A percentile compares a stretch with the other conserved stretches of the same genome.
Evolutionary conservation across 2,329 filamentous ascomycete genomes (phyloP).

Genomic region (Aureobasidium sp.): DNA sequence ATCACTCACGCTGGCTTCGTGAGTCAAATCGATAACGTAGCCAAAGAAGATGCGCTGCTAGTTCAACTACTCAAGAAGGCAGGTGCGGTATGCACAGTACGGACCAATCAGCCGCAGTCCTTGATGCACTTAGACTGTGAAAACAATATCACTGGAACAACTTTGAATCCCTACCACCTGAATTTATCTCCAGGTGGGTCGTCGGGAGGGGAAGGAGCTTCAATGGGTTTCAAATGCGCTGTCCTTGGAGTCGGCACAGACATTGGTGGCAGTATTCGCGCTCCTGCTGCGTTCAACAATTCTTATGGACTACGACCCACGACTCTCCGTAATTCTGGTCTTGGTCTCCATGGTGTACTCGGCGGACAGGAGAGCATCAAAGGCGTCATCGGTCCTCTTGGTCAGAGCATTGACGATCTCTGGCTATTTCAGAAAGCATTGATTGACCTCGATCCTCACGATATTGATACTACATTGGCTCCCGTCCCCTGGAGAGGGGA

Average conservation of each 20-base stretch:
- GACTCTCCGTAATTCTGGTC: constrained; percentile 35
- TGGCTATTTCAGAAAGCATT: constrained; percentile 48
- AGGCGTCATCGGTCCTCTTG: constrained; percentile 47
- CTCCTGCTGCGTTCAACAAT: constrained; percentile 43
- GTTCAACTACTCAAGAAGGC: constrained; percentile 43
- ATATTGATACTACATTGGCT: constrained; percentile 48
- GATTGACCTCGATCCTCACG: constrained; percentile 49
- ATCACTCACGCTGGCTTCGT: constrained; percentile 26
- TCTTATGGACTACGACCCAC: constrained; percentile 40
- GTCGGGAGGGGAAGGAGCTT: constrained; percentile 51
- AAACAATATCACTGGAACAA: constrained; percentile 46
- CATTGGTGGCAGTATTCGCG: constrained; percentile 45
- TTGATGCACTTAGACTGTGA: constrained; percentile 49
- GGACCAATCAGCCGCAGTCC: constrained; percentile 49
- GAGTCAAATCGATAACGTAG: constrained; percentile 47
- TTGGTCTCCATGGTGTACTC: constrained; percentile 38
- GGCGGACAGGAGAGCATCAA: constrained; percentile 41
- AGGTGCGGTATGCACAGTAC: constrained; percentile 46
- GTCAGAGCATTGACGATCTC: constrained; percentile 46
- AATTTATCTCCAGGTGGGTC: constrained; percentile 46
- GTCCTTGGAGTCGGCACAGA: constrained; percentile 51
- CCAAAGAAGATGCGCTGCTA: constrained; percentile 42
- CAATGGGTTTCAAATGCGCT: constrained; percentile 46
- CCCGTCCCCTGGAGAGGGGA: constrained; percentile 50
- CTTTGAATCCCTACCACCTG: constrained; percentile 48